A percentile compares a stretch with the other conserved stretches of the same genome.
Conservation (phyloP, 768 basidiomycete species). For the Dacryopinax primogenitus region DNA sequence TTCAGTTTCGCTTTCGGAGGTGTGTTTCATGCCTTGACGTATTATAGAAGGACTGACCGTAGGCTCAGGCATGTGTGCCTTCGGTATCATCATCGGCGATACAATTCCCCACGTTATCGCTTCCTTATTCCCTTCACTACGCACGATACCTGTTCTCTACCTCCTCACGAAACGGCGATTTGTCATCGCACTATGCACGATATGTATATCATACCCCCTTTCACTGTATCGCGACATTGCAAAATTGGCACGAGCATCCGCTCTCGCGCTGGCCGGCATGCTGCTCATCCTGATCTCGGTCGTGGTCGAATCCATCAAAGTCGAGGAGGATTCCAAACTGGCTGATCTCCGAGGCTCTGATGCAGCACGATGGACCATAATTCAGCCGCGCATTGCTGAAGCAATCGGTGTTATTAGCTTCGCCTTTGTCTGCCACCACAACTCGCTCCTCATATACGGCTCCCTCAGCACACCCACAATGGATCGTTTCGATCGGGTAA, state of each 20-base stretch:
- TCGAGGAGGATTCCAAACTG: conserved; percentile 27
- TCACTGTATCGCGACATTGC: conserved; percentile 95
- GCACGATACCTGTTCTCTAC: conserved; percentile 56
- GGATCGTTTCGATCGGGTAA: conserved; percentile 84
- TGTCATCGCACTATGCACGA: conserved; percentile 75
- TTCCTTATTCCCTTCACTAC: conserved; percentile 57
- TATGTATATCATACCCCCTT: conserved; percentile 83
- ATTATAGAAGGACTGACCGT: not conserved
- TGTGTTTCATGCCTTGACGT: conserved; percentile 26
- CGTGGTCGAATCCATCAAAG: conserved; percentile 66
- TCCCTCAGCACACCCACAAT: conserved; percentile 84
- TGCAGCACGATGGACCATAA: conserved; percentile 55
- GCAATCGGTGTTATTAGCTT: conserved; percentile 97
- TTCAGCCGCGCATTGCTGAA: conserved; percentile 74
- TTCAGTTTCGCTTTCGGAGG: conserved; percentile 97
- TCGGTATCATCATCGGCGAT: conserved; percentile 94
- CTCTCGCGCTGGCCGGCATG: conserved; percentile 87
- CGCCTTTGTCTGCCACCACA: conserved; percentile 96
- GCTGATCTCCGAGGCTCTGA: conserved; percentile 66
- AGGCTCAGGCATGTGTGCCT: conserved; percentile 84
- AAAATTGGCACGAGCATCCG: conserved; percentile 85
- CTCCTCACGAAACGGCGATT: conserved; percentile 77
- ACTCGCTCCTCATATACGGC: conserved; percentile 91
- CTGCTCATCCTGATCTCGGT: conserved; percentile 80
- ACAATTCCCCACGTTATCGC: conserved; percentile 91